A percentile compares a stretch with the other conserved stretches of the same genome.
Conservation (phyloP, 108 stramenopile genomes). For the Skeletonema menzelii region DNA sequence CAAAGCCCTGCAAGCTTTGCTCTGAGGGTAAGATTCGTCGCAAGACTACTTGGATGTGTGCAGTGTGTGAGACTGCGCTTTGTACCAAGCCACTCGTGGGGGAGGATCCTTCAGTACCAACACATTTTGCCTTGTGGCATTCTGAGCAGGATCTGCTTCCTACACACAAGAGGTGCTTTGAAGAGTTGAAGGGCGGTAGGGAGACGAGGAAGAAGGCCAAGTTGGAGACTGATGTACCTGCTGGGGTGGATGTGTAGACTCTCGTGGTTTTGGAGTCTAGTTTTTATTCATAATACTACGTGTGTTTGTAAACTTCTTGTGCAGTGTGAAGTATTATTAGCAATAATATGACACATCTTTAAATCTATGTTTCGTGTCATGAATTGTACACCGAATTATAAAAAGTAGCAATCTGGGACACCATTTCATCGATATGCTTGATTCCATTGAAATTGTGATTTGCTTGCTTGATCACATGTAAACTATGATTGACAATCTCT, state of each 20-base stretch:
- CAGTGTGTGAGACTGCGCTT: constrained; percentile 15
- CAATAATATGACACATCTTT: not conserved
- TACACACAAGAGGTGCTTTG: constrained; percentile 22
- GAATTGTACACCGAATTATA: not conserved
- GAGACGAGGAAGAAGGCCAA: constrained; percentile 20
- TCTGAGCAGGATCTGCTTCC: constrained; percentile 11
- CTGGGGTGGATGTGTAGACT: not conserved
- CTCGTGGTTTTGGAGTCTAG: not conserved
- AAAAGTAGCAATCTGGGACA: not conserved
- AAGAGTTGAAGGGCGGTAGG: constrained; percentile 24
- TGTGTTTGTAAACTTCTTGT: not conserved
- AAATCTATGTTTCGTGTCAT: not conserved
- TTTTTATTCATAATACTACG: not conserved
- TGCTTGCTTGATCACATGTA: constrained; percentile 33
- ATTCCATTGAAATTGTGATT: constrained; percentile 51
- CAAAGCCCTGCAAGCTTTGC: constrained; percentile 21
- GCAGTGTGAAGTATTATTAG: not conserved
- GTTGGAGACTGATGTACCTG: not conserved
- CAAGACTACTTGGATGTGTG: constrained; percentile 28
- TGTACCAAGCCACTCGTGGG: constrained; percentile 22
- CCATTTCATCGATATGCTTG: constrained; percentile 19
- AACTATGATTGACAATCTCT: constrained; percentile 24
- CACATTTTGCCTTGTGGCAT: constrained; percentile 39
- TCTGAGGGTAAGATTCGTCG: constrained; percentile 23
- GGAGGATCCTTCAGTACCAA: constrained; percentile 4